Conservation (phyloP, 306 rosid genomes). For the Lablab purpureus region DNA sequence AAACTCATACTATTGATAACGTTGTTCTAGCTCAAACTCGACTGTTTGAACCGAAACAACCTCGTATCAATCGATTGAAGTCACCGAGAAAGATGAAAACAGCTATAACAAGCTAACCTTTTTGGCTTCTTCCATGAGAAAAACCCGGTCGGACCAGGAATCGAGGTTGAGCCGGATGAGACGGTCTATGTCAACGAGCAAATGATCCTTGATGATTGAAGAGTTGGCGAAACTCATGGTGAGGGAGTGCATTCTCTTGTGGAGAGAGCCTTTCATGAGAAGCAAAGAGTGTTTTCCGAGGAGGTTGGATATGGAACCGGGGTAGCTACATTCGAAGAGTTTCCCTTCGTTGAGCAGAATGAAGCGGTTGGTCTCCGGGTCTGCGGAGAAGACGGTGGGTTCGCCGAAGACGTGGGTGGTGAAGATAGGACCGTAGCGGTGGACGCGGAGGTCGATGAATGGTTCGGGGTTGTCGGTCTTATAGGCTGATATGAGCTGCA, state of each 20-base stretch:
- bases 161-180: slow-evolving; percentile 81
- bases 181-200: slow-evolving; percentile 81
- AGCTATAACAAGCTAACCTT: slow-evolving; percentile 66
- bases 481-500: slow-evolving; percentile 88
- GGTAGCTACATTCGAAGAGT: slow-evolving; percentile 90
- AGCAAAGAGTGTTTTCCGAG: slow-evolving; percentile 86
- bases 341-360: slow-evolving; percentile 89
- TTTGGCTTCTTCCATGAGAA: slow-evolving; percentile 98
- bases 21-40: too few relatives aligned
- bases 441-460: slow-evolving; percentile 81
- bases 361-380: slow-evolving; percentile 89
- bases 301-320: slow-evolving; percentile 86
- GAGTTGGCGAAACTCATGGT: slow-evolving; percentile 93
- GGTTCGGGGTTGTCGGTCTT: slow-evolving; percentile 96
- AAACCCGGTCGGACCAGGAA: slow-evolving; percentile 81
- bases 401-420: slow-evolving; percentile 94
- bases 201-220: slow-evolving; percentile 72
- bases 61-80: too few relatives aligned
- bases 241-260: slow-evolving; percentile 90
- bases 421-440: slow-evolving; percentile 81
- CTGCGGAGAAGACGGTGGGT: slow-evolving; percentile 92
- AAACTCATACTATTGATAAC: too few relatives aligned
- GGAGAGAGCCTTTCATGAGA: slow-evolving; percentile 83
- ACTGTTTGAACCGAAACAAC: too few relatives aligned
- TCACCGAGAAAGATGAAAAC: neutral